These are phyloP conservation scores for Yamadazyma takamatsuzukensis DNA, from an alignment of 805 yeast species.

Conservation along the genomic window DNA sequence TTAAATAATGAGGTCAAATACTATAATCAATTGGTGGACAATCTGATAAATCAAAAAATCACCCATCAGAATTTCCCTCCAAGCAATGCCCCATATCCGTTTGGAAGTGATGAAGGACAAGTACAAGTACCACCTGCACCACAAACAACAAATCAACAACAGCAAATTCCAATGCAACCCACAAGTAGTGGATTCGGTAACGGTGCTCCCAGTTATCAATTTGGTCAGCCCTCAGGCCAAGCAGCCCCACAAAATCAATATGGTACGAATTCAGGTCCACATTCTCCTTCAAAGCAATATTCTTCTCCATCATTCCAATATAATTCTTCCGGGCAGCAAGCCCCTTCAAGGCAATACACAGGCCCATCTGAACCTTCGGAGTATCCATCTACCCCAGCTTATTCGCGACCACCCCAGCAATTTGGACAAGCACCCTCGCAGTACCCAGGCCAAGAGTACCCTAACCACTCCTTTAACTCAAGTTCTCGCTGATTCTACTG, in stretches of 20 bases:
- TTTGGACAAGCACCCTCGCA: not conserved
- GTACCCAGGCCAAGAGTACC: not conserved
- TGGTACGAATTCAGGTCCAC: too few species aligned
- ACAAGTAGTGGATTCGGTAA: conserved; percentile 43
- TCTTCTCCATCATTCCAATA: too few species aligned
- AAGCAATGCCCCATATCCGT: conserved; percentile 12
- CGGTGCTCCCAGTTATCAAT: too few species aligned
- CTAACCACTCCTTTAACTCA: conserved; percentile 2
- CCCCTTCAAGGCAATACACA: too few species aligned
- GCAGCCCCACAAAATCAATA: too few species aligned
- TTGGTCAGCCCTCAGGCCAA: too few species aligned
- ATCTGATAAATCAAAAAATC: conserved; percentile 22
- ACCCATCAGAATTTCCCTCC: conserved; percentile 7
- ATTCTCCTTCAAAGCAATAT: too few species aligned
- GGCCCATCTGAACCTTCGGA: too few species aligned
- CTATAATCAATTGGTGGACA: conserved; percentile 69
- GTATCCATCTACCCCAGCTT: too few species aligned
- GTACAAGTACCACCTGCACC: conserved; percentile 2
- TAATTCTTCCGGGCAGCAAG: too few species aligned
- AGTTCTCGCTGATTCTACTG: too few species aligned
- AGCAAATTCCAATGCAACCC: conserved; percentile 14
- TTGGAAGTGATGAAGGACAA: too few species aligned
- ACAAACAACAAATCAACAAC: conserved; percentile 2
- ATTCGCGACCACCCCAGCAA: conserved; percentile 1
- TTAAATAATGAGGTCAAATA: conserved; percentile 63